Evolutionary conservation across 108 stramenopile genomes (phyloP), one percentile per base, ranked within the genome.

Genomic region (Nannochloropsis gaditana): DNA sequence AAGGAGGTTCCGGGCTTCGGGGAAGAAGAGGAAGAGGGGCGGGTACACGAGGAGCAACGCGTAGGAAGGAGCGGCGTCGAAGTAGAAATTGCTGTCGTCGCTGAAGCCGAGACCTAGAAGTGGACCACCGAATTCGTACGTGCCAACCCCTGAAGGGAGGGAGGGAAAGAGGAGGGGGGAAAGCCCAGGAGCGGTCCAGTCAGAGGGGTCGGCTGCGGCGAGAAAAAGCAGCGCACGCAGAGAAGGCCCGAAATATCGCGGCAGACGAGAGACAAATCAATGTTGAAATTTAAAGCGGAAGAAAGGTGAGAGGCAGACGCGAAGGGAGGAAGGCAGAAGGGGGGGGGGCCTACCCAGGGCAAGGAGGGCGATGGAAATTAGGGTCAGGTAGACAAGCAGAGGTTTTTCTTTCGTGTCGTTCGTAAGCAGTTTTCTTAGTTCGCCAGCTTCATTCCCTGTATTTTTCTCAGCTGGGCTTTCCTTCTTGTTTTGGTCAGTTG

Each of bases 341-440:
- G n/a, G 59, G 59, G 59, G 6, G n/a, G 15, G 8, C 59, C 19
- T 73, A 73, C 59, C 59, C 59, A 73, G 59, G 5, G 59, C 59
- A 15, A 73, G n/a, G 59, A 73, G 59, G 59, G 59, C 15, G n/a
- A 73, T 15, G 3, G 59, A n/a, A 15, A 73, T n/a, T 15, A 73
- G n/a, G 4, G 59, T n/a, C 15, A 73, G 59, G 6, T 73, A 73
- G 1, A 73, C 59, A 3, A 73, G 59, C 59, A 73, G n/a, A 0
- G 59, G 59, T 73, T 73, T 73, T 73, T 73, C 59, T 73, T 73
- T 73, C 59, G 59, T 73, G 59, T 73, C 59, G 19, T 73, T 6
- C 59, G 59, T 73, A n/a, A 73, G 59, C 4, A 73, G 59, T 73
- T 73, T 73, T 15, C 59, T 15, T n/a, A 73, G 59, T n/a, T 73